phyloP scores from a whole-genome alignment of 495 filamentous ascomycete species.

The Rusavskia elegans region DNA sequence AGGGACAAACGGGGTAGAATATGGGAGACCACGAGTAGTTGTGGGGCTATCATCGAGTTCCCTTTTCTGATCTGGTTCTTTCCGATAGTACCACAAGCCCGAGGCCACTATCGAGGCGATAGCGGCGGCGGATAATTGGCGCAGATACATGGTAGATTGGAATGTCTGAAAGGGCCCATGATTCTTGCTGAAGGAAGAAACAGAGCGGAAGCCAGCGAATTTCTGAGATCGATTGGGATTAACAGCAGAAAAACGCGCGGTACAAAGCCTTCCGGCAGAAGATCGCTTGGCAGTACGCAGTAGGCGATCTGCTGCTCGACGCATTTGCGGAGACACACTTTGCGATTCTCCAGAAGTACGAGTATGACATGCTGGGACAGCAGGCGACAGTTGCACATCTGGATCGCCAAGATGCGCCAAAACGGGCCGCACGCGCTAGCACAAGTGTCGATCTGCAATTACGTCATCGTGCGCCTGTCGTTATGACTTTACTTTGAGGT shows the following conservation, averaged over 20 bases:
- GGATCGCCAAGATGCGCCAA: too few relatives aligned
- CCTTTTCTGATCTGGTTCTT: constrained; percentile 11
- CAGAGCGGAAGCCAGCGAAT: constrained; percentile 24
- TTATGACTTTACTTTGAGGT: too few relatives aligned
- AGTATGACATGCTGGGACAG: too few relatives aligned
- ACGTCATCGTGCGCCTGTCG: background rate
- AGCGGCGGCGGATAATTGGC: constrained; percentile 41
- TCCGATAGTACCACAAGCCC: constrained; percentile 51
- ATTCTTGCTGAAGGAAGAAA: constrained; percentile 23
- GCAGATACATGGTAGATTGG: constrained; percentile 47
- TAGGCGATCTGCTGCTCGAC: constrained; percentile 45
- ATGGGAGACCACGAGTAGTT: background rate
- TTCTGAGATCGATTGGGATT: constrained; percentile 23
- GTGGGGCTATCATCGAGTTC: constrained; percentile 10
- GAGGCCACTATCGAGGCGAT: constrained; percentile 45
- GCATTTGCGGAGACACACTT: constrained; percentile 28
- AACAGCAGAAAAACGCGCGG: constrained; percentile 29
- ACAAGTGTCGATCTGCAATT: too few relatives aligned
- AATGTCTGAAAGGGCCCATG: constrained; percentile 19
- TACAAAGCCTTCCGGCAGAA: constrained; percentile 32
- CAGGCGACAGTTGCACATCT: too few relatives aligned
- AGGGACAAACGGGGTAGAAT: background rate
- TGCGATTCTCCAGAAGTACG: too few relatives aligned
- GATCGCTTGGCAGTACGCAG: constrained; percentile 45
- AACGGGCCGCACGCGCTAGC: too few relatives aligned